Evolutionary conservation across 331 rosid species (phyloP).

Genomic region (Ulmus americana): DNA sequence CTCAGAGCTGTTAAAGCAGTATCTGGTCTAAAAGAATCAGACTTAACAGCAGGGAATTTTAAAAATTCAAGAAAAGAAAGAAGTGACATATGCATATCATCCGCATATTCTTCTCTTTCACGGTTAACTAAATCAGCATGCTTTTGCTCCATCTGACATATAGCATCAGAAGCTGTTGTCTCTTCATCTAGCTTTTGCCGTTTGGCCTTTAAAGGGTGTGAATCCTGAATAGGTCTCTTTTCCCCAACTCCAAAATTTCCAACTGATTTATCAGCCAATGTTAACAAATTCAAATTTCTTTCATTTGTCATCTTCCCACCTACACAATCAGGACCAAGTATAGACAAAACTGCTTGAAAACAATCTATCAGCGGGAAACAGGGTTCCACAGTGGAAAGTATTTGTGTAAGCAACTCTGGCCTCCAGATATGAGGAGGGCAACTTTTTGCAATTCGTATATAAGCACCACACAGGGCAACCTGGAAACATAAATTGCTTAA

Average conservation of each 20-base stretch:
- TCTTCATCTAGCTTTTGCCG: constrained; percentile 53
- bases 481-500: constrained; percentile 27
- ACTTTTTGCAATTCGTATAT: constrained; percentile 56
- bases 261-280: constrained; percentile 33
- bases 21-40: constrained; percentile 50
- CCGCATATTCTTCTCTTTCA: constrained; percentile 53
- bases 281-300: constrained; percentile 21
- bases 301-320: constrained; percentile 36
- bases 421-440: constrained; percentile 82
- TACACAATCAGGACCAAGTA: constrained; percentile 59
- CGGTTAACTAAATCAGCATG: constrained; percentile 30
- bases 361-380: constrained; percentile 64
- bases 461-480: constrained; percentile 78
- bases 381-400: constrained; percentile 53
- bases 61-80: constrained; percentile 45
- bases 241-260: constrained; percentile 45
- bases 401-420: constrained; percentile 63
- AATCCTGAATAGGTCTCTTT: constrained; percentile 61
- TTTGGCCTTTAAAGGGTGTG: constrained; percentile 41
- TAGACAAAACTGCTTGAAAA: constrained; percentile 61
- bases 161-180: constrained; percentile 34
- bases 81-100: constrained; percentile 49
- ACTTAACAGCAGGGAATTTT: constrained; percentile 36
- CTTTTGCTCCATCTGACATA: constrained; percentile 38
- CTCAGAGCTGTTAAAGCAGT: constrained; percentile 68